Evolutionary conservation across 2,329 filamentous ascomycete genomes (phyloP), one percentile per base, ranked within the genome.

Genomic region (Dactylonectria macrodidyma): DNA sequence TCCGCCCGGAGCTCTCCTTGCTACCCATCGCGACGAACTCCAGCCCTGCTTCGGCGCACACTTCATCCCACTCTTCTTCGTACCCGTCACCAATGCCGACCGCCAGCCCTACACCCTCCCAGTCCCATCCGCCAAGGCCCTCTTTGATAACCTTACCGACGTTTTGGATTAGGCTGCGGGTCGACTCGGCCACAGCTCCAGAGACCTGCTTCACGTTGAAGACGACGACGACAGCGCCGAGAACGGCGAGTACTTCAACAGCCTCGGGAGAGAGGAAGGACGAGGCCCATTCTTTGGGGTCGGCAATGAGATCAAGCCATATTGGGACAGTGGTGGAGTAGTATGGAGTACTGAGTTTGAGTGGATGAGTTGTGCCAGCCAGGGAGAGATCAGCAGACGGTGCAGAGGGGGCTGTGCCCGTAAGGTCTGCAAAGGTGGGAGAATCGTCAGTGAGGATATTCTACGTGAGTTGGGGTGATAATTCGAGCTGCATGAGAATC

Each of bases 41-140:
- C 71, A 92, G 79, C 2, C 89, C 88, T 41, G 78, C 84, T 64
- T 87, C 87, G 4, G 84, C 84, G 73, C 88, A 90, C 24, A 85
- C 72, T 62, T 90, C 89, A 71, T 92, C 90, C 89, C 89, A 91
- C 68, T 87, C 85, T 33, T 90, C 88, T 12, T 86, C 79, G 44
- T 84, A 83, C 0, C 77, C 73, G 51, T 81, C 81, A 24, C 83
- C 86, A 34, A 92, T 84, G 0, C 87, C 89, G 1, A 92, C 81
- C 2, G 86, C 91, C 12, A 93, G 73, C 16, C 84, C 83, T 0
- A 91, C 89, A 1, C 90, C 91, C 64, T 92, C 90, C 90, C 90
- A 92, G 2, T 83, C 82, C 83, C 85, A 89, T 8, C 88, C 88
- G 3, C 89, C 89, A 2, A 90, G 82, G 0, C 88, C 89, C 2